A percentile compares a stretch with the other conserved stretches of the same genome.
phyloP scores from a whole-genome alignment of 2,329 filamentous ascomycete genomes.

The Eurotiales sp. region DNA sequence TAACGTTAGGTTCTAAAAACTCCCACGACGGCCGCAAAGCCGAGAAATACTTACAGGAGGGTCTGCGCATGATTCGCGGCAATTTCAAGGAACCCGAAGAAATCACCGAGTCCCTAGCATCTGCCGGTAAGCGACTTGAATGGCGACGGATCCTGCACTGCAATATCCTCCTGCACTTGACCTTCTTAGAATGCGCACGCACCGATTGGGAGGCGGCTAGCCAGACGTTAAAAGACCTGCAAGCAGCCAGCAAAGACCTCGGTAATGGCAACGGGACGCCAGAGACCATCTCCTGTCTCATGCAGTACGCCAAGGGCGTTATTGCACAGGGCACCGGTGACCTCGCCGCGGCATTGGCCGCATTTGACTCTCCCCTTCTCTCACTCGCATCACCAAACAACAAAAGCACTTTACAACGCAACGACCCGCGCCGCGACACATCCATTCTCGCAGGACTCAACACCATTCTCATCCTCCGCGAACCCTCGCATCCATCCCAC shows the following conservation, averaged over 20 bases:
- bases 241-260: slow-evolving; percentile 45
- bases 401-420: slow-evolving; percentile 37
- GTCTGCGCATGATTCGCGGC: slow-evolving; percentile 50
- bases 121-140: slow-evolving; percentile 55
- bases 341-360: slow-evolving; percentile 61
- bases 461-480: slow-evolving; percentile 67
- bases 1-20: slow-evolving; percentile 55
- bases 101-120: slow-evolving; percentile 52
- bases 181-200: slow-evolving; percentile 65
- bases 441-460: slow-evolving; percentile 63
- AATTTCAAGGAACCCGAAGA: slow-evolving; percentile 38
- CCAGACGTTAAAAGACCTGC: slow-evolving; percentile 54
- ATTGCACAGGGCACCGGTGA: slow-evolving; percentile 75
- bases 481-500: slow-evolving; percentile 56
- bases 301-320: slow-evolving; percentile 69
- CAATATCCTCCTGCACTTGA: slow-evolving; percentile 68
- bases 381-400: slow-evolving; percentile 43
- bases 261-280: slow-evolving; percentile 34
- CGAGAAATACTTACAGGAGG: slow-evolving; percentile 56
- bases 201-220: slow-evolving; percentile 66
- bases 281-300: slow-evolving; percentile 50
- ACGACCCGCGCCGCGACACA: slow-evolving; percentile 59
- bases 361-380: slow-evolving; percentile 63
- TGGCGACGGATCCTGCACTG: slow-evolving; percentile 65
- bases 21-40: slow-evolving; percentile 52